Evolutionary conservation across 306 rosid genomes (phyloP), one percentile per base, ranked within the genome.

Genomic region (Cucurbita ficifolia): DNA sequence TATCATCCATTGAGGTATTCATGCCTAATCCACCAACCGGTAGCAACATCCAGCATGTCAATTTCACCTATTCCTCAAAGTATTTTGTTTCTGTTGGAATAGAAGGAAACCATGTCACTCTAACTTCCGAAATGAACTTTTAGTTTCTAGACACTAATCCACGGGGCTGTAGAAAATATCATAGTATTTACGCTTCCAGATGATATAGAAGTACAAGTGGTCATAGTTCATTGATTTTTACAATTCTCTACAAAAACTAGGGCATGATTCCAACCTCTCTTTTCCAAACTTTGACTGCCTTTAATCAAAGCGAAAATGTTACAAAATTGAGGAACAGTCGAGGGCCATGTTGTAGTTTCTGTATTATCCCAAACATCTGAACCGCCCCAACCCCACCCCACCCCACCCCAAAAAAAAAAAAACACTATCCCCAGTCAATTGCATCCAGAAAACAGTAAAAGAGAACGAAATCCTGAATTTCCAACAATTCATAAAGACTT

Each of bases 11-110:
- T 68, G 92, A 82, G 77, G 98, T 86, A 83, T 88, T 90, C 94
- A 90, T 90, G 87, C 87, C 87, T 76, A 82, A 65, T 81, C 96
- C 92, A 78, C 83, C 36, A 16, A 78, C 83, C 43, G 83, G 89
- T 40, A 85, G 85, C 90, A 87, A 86, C 97, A 89, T 88, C 83
- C 97, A 90, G 97, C 98, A 94, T 90, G 79, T 83, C 95, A 87
- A 49, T 78, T 81, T 78, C 77, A 52, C 67, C 75, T 53, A 74
- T 50, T 70, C 74, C 82, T 68, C 22, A 16, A 75, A 72, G 80
- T 70, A 40, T 51, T 76, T 76, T 52, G 70, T 5, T 72, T 70
- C 82, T 83, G 77, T 60, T 45, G 42, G 55, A 18, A 78, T 42
- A 43, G 56, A 62, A 13, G 69, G 7, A 73, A 48, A 72, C 35